Percentiles rank a stretch among this genome's conserved stretches.
phyloP scores from a whole-genome alignment of 805 yeast species.

The Cyberlindnera meyerae region DNA sequence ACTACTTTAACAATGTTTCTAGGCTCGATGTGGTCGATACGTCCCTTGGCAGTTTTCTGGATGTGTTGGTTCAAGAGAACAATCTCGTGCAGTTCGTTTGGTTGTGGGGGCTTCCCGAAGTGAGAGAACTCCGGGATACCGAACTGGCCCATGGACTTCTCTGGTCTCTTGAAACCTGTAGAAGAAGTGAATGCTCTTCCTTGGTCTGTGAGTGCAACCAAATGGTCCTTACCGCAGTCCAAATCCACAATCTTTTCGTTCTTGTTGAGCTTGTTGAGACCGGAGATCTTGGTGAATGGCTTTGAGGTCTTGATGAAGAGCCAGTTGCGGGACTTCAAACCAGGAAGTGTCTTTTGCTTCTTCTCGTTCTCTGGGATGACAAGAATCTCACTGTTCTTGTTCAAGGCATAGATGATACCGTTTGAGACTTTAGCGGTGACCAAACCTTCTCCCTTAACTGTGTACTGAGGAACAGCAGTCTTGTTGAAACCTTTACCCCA shows the following conservation, averaged over 20 bases:
- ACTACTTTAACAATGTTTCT: conserved; percentile 58
- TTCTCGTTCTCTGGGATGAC: conserved; percentile 28
- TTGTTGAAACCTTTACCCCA: conserved; percentile 49
- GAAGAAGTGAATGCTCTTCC: conserved; percentile 31
- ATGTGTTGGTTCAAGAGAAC: conserved; percentile 45
- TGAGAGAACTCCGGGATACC: conserved; percentile 76
- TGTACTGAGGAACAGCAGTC: conserved; percentile 29
- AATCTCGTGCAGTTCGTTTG: conserved; percentile 49
- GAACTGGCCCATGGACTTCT: conserved; percentile 66
- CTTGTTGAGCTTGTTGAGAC: conserved; percentile 14
- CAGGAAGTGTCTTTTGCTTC: conserved; percentile 10
- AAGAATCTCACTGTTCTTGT: conserved; percentile 30
- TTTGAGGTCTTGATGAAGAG: conserved; percentile 6
- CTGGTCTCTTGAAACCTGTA: conserved; percentile 39
- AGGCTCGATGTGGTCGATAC: conserved; percentile 22
- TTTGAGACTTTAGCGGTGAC: conserved; percentile 44
- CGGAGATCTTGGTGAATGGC: conserved; percentile 10
- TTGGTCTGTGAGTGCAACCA: conserved; percentile 32
- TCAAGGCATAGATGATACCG: conserved; percentile 47
- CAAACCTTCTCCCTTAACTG: conserved; percentile 46
- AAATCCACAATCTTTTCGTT: conserved; percentile 50
- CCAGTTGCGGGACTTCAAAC: conserved; percentile 14
- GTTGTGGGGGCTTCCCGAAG: conserved; percentile 48
- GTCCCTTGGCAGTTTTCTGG: conserved; percentile 22
- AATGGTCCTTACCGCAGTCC: conserved; percentile 61